Base-by-base conservation (phyloP, 371 early-diverging fungal species). In the Aphelidium insulamus region DNA sequence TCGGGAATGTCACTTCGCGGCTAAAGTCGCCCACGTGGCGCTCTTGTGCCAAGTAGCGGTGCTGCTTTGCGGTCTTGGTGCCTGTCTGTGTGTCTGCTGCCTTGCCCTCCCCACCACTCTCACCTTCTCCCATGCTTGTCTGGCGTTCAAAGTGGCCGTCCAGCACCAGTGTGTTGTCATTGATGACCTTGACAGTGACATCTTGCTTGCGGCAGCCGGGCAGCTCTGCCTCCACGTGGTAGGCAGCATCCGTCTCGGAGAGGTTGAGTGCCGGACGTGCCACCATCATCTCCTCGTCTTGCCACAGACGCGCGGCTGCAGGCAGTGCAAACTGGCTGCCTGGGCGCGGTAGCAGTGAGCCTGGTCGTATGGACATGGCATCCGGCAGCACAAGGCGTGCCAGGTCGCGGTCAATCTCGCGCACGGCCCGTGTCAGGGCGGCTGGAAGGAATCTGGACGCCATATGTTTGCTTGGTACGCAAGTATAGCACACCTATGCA, bases 21-120 rank as follows among this genome's bases (percentile, higher is more conserved):
- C 33, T 28, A 40, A 56, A 56, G 6, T 48, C 36, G 1, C 57
- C 54, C 6, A 38, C 33, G 7, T 48, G 41, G 11, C 57, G 48
- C 32, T 56, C 57, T 17, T 42, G 48, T 5, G 49, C 41, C 57
- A 48, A 56, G 41, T 42, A 56, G 24, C 43, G 36, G 32, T 44
- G n/a, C n/a, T n/a, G n/a, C n/a, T n/a, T n/a, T n/a, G n/a, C n/a
- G 40, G 14, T 40, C 30, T 26, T 30, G 22, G n/a, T 38, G 29
- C 37, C 30, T 38, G 37, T 21, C 21, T 22, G 38, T 19, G 18
- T 41, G 14, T 12, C 12, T 12, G 9, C 27, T 17, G 6, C 24
- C 14, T 17, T 12, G n/a, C 23, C 2, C n/a, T 42, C 18, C n/a
- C 26, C 28, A 2, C 18, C 18, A 11, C 14, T 30, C 12, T 36